These are phyloP conservation scores for Thelonectria rubi DNA, from an alignment of 2,329 filamentous ascomycete genomes.

Conservation along the genomic window DNA sequence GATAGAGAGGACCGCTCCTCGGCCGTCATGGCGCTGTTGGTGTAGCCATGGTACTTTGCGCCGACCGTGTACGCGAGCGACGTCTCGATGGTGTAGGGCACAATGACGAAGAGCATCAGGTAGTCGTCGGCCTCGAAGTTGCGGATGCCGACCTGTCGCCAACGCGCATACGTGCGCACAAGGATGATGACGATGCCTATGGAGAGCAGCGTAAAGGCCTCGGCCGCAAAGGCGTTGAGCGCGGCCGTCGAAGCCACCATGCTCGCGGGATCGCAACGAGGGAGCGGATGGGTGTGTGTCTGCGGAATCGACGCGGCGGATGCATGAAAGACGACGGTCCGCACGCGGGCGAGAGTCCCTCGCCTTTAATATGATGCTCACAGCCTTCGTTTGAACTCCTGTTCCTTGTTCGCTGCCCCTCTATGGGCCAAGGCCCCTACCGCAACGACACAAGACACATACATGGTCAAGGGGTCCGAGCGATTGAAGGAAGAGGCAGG, in stretches of 20 bases:
- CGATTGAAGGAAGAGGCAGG: neutral
- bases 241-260: conserved; percentile 12
- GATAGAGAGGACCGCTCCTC: conserved; percentile 53
- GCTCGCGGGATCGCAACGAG: neutral
- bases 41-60: conserved; percentile 52
- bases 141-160: conserved; percentile 49
- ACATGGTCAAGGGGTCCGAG: conserved; percentile 6
- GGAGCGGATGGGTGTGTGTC: too few relatives aligned
- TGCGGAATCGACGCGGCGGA: neutral
- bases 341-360: neutral
- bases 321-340: neutral
- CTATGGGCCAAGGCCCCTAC: neutral
- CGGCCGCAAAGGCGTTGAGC: conserved; percentile 31
- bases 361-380: neutral
- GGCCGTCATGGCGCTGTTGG: conserved; percentile 61
- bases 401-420: neutral
- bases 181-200: conserved; percentile 58
- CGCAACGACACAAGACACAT: neutral
- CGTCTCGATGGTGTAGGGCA: conserved; percentile 42
- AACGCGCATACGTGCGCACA: conserved; percentile 59
- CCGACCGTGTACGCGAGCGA: conserved; percentile 49
- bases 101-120: conserved; percentile 41
- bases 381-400: too few relatives aligned
- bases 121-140: conserved; percentile 60
- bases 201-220: conserved; percentile 55